Conservation (phyloP, 768 basidiomycete genomes). For the Suillus bovinus region DNA sequence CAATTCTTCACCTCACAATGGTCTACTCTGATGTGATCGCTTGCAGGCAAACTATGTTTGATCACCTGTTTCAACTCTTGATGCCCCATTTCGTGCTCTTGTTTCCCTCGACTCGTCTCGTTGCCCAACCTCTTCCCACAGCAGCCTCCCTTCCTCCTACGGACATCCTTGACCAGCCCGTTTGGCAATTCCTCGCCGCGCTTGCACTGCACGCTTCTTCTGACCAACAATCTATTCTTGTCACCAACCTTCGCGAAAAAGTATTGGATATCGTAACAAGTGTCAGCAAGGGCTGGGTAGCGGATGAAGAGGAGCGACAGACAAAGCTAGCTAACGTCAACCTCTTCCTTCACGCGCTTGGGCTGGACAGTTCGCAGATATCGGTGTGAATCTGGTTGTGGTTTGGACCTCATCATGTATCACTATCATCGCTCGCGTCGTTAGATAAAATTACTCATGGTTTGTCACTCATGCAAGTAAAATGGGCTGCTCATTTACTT, state of each 20-base stretch:
- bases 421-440: background rate
- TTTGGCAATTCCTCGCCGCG: slow-evolving; percentile 94
- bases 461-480: background rate
- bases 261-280: slow-evolving; percentile 87
- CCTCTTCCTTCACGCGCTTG: slow-evolving; percentile 81
- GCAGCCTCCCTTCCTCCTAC: slow-evolving; percentile 39
- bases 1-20: background rate
- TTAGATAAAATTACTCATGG: slow-evolving; percentile 7
- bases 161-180: slow-evolving; percentile 81
- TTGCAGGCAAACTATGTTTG: slow-evolving; percentile 82
- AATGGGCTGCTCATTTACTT: background rate
- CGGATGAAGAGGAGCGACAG: slow-evolving; percentile 70
- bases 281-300: slow-evolving; percentile 73
- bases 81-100: slow-evolving; percentile 73
- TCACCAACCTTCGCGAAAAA: slow-evolving; percentile 86
- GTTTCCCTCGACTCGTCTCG: slow-evolving; percentile 87
- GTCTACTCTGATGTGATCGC: background rate
- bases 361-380: slow-evolving; percentile 73
- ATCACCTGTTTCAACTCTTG: slow-evolving; percentile 82
- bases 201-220: slow-evolving; percentile 81
- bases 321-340: slow-evolving; percentile 92
- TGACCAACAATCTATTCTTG: slow-evolving; percentile 88
- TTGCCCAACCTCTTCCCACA: slow-evolving; percentile 38
- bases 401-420: background rate
- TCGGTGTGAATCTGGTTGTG: slow-evolving; percentile 35